phyloP scores from a whole-genome alignment of 2,329 filamentous ascomycete genomes.

The Aspergillus sp. region DNA sequence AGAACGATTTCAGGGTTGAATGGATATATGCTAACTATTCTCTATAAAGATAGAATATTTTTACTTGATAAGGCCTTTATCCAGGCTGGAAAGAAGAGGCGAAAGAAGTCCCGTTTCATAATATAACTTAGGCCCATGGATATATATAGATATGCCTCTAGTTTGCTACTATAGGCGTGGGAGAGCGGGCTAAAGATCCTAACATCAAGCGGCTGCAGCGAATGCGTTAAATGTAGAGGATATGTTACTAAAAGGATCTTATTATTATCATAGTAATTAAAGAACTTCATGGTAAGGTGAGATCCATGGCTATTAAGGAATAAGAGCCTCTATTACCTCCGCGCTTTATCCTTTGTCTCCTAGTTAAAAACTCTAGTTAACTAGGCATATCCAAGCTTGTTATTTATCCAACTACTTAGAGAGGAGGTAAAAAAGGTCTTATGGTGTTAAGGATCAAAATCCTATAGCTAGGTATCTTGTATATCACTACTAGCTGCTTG shows the following conservation, averaged over 20 bases:
- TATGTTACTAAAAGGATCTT: too few relatives aligned
- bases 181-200: too few relatives aligned
- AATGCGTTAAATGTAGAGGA: too few relatives aligned
- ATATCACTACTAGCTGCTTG: slow-evolving; percentile 20
- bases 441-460: slow-evolving; percentile 6
- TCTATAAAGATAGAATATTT: slow-evolving; percentile 1
- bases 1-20: slow-evolving; percentile 3
- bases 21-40: not conserved
- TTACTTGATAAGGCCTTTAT: not conserved
- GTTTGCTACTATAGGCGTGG: too few relatives aligned
- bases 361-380: slow-evolving; percentile 3
- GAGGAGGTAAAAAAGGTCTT: not conserved
- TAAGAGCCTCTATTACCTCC: not conserved
- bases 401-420: not conserved
- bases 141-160: not conserved
- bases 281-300: too few relatives aligned
- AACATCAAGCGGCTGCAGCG: too few relatives aligned
- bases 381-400: slow-evolving; percentile 13
- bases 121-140: not conserved
- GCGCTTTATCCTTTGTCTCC: slow-evolving; percentile 10
- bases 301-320: slow-evolving; percentile 16
- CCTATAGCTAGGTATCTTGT: slow-evolving; percentile 22
- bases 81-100: slow-evolving; percentile 2
- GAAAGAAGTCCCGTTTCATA: slow-evolving; percentile 7
- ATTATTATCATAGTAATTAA: too few relatives aligned